Base-by-base conservation (phyloP, 768 basidiomycete genomes). In the Lactarius vividus region DNA sequence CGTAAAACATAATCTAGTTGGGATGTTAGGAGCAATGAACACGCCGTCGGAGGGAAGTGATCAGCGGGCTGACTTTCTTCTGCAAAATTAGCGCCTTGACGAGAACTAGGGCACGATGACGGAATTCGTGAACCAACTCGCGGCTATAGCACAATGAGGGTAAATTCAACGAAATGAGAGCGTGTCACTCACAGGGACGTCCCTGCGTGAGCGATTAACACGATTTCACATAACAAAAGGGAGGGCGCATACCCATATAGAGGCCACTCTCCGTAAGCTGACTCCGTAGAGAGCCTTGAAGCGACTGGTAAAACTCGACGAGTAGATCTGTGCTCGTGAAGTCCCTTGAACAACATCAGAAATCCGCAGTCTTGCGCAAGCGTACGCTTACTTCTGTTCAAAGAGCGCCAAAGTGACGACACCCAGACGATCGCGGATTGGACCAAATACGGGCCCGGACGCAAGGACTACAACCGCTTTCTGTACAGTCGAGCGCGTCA, bases 381-480 rank as follows among this genome's bases (percentile, higher is more conserved):
- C 18, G 15, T 13, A 29, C 35, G 15, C 49, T n/a, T 40, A 88
- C 86, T 86, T 81, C 75, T 97, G 95, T 33, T 89, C 85, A 75
- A 97, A 99, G 53, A 96, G 81, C 2, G 96, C 91, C 15, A 89
- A 84, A 0, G 97, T 99, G 35, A 99, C 91, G 2, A 98, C 93
- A 20, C 96, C 94, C 0, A 99, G 81, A 71, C 94, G 95, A 73
- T 98, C 96, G 44, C 96, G 86, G 76, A 98, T 93, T 11, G 94
- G 94, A 15, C 97, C 97, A 72, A 96, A 96, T 2, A 96, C 85
- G 0, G 94, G 94, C 73, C 92, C 91, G 15, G 89, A 85, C 4
- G 94, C 95, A 40, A 99, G 81, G 3, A 99, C 92, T 0, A 98
- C 94, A 3, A 99, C 92, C 0, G 97, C 96, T 74, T 98, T 99